Evolutionary conservation across 2,329 filamentous ascomycete genomes (phyloP).

Genomic region (Colletotrichum nymphaeae): DNA sequence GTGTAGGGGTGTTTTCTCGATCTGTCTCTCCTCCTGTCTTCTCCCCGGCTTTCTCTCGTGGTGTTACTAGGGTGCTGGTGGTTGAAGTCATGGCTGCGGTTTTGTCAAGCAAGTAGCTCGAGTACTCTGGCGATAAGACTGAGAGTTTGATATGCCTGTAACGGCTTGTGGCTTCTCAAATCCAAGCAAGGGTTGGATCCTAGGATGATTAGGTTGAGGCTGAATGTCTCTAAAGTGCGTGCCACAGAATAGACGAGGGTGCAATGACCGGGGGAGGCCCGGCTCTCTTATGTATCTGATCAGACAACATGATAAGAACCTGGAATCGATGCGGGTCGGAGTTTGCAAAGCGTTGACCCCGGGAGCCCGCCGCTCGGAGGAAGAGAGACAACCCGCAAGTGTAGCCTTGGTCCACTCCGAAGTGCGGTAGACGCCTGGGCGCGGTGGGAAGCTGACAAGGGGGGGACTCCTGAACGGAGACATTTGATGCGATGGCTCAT

Average conservation of each 20-base stretch:
- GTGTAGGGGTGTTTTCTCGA: constrained; percentile 28
- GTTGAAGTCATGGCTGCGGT: constrained; percentile 23
- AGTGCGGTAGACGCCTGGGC: neutral
- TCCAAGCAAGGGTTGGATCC: neutral
- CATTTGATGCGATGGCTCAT: constrained; percentile 25
- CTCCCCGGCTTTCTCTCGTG: constrained; percentile 7
- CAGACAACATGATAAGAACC: neutral
- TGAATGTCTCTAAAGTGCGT: constrained; percentile 23
- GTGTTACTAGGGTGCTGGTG: constrained; percentile 22
- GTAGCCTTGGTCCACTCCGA: constrained; percentile 2
- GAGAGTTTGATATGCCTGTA: neutral
- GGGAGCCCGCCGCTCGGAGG: constrained; percentile 23
- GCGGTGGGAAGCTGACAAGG: constrained; percentile 7
- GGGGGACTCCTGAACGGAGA: constrained; percentile 7
- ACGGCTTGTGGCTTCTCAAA: neutral
- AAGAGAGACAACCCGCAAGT: constrained; percentile 2
- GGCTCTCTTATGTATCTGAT: constrained; percentile 23
- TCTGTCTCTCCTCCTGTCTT: constrained; percentile 21
- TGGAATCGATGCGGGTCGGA: constrained; percentile 8
- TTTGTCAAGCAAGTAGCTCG: neutral
- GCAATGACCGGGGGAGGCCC: neutral
- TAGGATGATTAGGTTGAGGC: neutral
- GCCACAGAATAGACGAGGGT: constrained; percentile 4
- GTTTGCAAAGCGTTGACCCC: constrained; percentile 26
- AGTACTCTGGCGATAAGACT: neutral